Conservation (phyloP, 2,329 filamentous ascomycete genomes). For the Colletotrichum theobromicola region DNA sequence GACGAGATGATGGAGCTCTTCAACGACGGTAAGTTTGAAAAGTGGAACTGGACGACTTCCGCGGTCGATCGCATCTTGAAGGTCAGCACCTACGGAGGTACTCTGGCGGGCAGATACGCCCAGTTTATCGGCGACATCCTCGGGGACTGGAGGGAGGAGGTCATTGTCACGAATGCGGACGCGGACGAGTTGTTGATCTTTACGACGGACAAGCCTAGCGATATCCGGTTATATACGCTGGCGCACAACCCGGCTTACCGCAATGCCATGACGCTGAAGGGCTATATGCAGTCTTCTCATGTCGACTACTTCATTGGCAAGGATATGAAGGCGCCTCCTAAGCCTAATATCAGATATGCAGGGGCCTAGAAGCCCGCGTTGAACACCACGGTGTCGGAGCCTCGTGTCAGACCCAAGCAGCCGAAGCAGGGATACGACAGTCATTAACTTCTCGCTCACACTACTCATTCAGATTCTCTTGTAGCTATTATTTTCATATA, state of each 20-base stretch:
- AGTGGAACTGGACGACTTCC: slow-evolving; percentile 20
- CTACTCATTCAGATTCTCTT: neutral
- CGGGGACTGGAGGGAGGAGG: slow-evolving; percentile 28
- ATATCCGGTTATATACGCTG: slow-evolving; percentile 26
- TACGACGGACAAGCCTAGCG: slow-evolving; percentile 24
- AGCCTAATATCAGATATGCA: slow-evolving; percentile 12
- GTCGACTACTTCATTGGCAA: slow-evolving; percentile 27
- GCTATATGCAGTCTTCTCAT: slow-evolving; percentile 26
- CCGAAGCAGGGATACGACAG: neutral
- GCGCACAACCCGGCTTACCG: slow-evolving; percentile 29
- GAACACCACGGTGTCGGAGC: neutral
- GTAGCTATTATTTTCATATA: neutral
- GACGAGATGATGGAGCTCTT: slow-evolving; percentile 26
- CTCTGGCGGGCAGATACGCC: slow-evolving; percentile 7
- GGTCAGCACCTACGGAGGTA: slow-evolving; percentile 7
- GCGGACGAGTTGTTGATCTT: slow-evolving; percentile 26
- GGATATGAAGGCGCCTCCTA: slow-evolving; percentile 21
- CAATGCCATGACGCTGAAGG: slow-evolving; percentile 28
- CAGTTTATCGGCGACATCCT: slow-evolving; percentile 25
- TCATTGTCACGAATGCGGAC: slow-evolving; percentile 19
- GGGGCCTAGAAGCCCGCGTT: neutral
- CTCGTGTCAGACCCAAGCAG: accelerated
- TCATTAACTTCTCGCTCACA: neutral
- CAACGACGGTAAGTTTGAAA: slow-evolving; percentile 28
- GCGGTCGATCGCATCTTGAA: neutral